Percentiles rank a stretch among this genome's conserved stretches.
phyloP scores from a whole-genome alignment of 345 rosid genomes.

The Trapa incisa region DNA sequence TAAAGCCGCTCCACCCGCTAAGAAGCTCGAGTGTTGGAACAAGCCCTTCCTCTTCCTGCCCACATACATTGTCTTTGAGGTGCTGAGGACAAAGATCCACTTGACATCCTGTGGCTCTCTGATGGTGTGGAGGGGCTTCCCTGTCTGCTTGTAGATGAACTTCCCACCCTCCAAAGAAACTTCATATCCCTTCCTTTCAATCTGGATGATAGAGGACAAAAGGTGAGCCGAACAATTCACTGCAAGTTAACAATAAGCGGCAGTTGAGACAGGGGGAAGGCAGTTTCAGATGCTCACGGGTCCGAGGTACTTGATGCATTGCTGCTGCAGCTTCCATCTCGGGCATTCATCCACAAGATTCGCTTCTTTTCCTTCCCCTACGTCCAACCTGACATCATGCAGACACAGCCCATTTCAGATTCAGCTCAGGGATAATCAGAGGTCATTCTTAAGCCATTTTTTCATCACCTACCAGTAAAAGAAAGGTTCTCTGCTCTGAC shows the following conservation, averaged over 20 bases:
- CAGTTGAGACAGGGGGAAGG: not conserved
- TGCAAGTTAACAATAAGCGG: not conserved
- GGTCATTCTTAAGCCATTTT: not conserved
- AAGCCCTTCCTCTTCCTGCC: constrained; percentile 72
- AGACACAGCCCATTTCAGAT: not conserved
- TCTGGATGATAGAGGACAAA: constrained; percentile 26
- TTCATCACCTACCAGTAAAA: constrained; percentile 55
- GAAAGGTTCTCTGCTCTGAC: constrained; percentile 18
- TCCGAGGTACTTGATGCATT: constrained; percentile 35
- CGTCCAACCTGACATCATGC: constrained; percentile 62
- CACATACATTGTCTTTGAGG: constrained; percentile 58
- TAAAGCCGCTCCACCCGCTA: constrained; percentile 80
- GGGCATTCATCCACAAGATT: constrained; percentile 62
- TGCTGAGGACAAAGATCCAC: constrained; percentile 90
- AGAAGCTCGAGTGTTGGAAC: constrained; percentile 90
- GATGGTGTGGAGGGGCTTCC: constrained; percentile 49
- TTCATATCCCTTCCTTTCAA: constrained; percentile 78
- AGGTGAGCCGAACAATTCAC: constrained; percentile 6
- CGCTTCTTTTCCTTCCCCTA: constrained; percentile 91
- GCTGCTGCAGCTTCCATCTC: constrained; percentile 63
- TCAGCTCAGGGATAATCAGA: not conserved
- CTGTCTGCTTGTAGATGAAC: constrained; percentile 47
- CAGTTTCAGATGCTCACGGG: constrained; percentile 25
- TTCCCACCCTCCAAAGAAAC: constrained; percentile 61
- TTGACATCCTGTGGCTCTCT: constrained; percentile 40